A percentile compares a stretch with the other conserved stretches of the same genome.
These are phyloP conservation scores for Penicillium sp. DNA, from an alignment of 2,329 filamentous ascomycete species.

Conservation along the genomic window DNA sequence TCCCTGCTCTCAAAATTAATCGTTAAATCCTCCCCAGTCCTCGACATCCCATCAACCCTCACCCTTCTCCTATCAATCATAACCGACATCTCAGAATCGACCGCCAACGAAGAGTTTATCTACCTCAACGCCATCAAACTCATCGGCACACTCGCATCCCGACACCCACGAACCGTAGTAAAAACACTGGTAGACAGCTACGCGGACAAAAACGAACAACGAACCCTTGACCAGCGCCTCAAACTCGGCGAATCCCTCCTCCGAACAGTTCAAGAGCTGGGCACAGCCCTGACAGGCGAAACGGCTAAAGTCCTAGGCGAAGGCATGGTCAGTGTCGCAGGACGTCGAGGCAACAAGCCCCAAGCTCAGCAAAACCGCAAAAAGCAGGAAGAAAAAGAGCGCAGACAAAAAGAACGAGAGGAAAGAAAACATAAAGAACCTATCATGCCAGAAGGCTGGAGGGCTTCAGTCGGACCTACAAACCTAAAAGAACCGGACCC, in stretches of 20 bases:
- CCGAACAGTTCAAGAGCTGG: conserved; percentile 43
- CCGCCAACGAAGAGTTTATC: conserved; percentile 43
- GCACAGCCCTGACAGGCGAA: conserved; percentile 38
- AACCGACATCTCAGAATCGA: conserved; percentile 32
- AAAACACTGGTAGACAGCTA: conserved; percentile 43
- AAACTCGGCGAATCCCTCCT: conserved; percentile 44
- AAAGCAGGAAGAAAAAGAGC: conserved; percentile 28
- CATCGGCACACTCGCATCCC: conserved; percentile 41
- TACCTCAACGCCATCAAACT: conserved; percentile 46
- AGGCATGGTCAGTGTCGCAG: conserved; percentile 40
- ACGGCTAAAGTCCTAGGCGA: conserved; percentile 40
- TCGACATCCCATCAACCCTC: conserved; percentile 45
- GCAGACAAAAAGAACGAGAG: conserved; percentile 28
- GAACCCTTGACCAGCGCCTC: conserved; percentile 40
- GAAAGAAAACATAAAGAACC: conserved; percentile 26
- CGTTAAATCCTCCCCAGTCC: conserved; percentile 41
- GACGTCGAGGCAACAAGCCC: conserved; percentile 39
- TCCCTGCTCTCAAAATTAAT: conserved; percentile 41
- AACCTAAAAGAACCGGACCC: conserved; percentile 9
- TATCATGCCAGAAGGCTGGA: conserved; percentile 32
- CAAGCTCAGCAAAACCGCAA: conserved; percentile 34
- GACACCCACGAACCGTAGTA: conserved; percentile 43
- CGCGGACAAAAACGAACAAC: conserved; percentile 37
- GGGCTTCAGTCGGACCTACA: conserved; percentile 19
- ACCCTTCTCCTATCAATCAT: conserved; percentile 42